Evolutionary conservation across 1,139 yeast species (phyloP).

Genomic region (Pichia sp.): DNA sequence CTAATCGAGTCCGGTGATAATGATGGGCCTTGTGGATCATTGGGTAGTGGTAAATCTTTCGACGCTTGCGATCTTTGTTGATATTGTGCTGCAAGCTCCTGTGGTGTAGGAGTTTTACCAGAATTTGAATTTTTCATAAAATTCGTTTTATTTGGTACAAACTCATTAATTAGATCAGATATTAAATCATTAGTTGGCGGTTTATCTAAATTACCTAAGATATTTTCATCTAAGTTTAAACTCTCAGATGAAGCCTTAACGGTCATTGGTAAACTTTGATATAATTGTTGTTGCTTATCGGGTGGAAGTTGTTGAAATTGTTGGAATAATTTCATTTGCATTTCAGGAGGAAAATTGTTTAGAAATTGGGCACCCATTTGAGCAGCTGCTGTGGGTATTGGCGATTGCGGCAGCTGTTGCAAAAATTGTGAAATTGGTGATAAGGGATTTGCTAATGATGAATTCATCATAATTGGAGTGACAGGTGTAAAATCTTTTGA

Average conservation of each 20-base stretch:
- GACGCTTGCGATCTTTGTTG: conserved; percentile 18
- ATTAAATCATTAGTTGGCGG: too few species aligned
- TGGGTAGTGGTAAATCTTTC: conserved; percentile 7
- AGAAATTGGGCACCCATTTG: conserved; percentile 13
- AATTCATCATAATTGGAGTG: conserved; percentile 2
- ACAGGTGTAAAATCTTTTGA: neutral
- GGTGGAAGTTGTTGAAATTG: conserved; percentile 14
- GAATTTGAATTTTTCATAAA: conserved; percentile 4
- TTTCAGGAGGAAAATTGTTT: conserved; percentile 17
- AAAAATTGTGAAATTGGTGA: conserved; percentile 15
- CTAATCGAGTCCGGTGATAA: conserved; percentile 29
- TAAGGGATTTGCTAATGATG: conserved; percentile 7
- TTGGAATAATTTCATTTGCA: conserved; percentile 15
- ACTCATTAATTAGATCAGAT: conserved; percentile 22
- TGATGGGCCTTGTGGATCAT: conserved; percentile 19
- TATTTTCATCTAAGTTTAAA: conserved; percentile 18
- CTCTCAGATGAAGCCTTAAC: conserved; percentile 14
- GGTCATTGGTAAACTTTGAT: conserved; percentile 17
- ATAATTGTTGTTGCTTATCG: conserved; percentile 20
- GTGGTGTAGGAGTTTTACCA: conserved; percentile 18
- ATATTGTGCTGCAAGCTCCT: conserved; percentile 23
- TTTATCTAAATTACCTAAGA: too few species aligned
- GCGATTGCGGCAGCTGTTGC: conserved; percentile 14
- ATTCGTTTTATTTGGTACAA: conserved; percentile 16
- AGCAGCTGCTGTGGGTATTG: conserved; percentile 9